phyloP scores from a whole-genome alignment of 1,284 basidiomycete genomes.

The Blastosporella zonata region DNA sequence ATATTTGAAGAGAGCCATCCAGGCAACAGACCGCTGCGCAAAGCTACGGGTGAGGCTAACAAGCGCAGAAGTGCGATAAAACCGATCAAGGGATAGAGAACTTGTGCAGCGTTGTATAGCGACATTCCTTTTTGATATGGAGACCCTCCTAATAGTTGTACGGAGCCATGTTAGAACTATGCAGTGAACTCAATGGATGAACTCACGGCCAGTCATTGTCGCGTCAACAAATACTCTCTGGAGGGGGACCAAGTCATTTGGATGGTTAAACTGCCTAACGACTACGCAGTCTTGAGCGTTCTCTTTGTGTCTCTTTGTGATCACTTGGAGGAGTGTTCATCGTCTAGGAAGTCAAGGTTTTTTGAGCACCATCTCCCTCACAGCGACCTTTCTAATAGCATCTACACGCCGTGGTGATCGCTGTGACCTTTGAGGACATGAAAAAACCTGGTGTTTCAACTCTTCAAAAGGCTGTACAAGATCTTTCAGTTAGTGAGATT shows the following conservation, averaged over 20 bases:
- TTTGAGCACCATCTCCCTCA: neutral
- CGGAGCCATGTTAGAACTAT: neutral
- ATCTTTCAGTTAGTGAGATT: too few species aligned
- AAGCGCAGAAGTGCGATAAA: neutral
- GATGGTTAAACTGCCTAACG: conserved; percentile 13
- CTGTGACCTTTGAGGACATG: too few species aligned
- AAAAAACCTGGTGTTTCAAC: too few species aligned
- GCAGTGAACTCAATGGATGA: neutral
- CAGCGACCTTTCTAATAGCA: neutral
- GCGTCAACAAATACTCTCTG: conserved; percentile 12
- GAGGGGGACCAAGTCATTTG: conserved; percentile 8
- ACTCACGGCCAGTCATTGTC: conserved; percentile 14
- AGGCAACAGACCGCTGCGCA: neutral
- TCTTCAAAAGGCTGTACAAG: too few species aligned
- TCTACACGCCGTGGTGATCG: neutral
- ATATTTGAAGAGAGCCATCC: neutral
- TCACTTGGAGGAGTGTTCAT: neutral
- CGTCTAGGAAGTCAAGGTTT: neutral
- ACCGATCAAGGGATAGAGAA: neutral
- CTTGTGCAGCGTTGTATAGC: neutral
- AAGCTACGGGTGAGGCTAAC: neutral
- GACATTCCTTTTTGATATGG: conserved; percentile 10
- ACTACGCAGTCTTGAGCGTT: neutral
- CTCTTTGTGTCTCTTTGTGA: neutral
- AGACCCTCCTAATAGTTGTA: conserved; percentile 3